Conservation (phyloP, 1,139 yeast species). For the Yamadazyma sp. region DNA sequence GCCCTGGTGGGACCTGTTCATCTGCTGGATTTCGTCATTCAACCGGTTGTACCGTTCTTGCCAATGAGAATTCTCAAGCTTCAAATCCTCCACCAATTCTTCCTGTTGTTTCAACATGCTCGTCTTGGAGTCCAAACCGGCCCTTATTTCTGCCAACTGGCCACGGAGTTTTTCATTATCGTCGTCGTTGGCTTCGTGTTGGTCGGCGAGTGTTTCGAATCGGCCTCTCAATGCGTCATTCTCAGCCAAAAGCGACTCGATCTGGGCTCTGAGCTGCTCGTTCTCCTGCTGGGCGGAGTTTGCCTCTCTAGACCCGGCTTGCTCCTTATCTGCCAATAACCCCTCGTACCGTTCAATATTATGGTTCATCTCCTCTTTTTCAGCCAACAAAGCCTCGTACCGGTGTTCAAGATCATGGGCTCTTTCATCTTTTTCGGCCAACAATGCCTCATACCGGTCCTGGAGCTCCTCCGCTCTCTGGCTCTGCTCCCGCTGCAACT, state of each 20-base stretch:
- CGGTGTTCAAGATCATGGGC: background rate
- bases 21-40: background rate
- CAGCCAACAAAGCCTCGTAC: slow-evolving; percentile 3
- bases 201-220: background rate
- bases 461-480: slow-evolving; percentile 1
- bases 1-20: background rate
- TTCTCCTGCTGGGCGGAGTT: too few species aligned
- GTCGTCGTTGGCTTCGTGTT: background rate
- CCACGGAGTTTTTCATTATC: background rate
- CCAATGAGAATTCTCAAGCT: slow-evolving; percentile 5
- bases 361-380: slow-evolving; percentile 5
- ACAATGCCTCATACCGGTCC: background rate
- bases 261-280: background rate
- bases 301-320: too few species aligned
- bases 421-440: background rate
- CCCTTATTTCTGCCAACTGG: background rate
- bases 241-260: background rate
- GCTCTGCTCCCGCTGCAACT: slow-evolving; percentile 2
- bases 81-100: slow-evolving; percentile 10
- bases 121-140: background rate
- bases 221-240: background rate
- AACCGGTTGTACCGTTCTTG: slow-evolving; percentile 1
- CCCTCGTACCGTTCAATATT: too few species aligned
- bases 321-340: too few species aligned
- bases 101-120: slow-evolving; percentile 4